Evolutionary conservation across 805 yeast genomes (phyloP), one percentile per base, ranked within the genome.

Genomic region (Saccharomycopsis selenospora): DNA sequence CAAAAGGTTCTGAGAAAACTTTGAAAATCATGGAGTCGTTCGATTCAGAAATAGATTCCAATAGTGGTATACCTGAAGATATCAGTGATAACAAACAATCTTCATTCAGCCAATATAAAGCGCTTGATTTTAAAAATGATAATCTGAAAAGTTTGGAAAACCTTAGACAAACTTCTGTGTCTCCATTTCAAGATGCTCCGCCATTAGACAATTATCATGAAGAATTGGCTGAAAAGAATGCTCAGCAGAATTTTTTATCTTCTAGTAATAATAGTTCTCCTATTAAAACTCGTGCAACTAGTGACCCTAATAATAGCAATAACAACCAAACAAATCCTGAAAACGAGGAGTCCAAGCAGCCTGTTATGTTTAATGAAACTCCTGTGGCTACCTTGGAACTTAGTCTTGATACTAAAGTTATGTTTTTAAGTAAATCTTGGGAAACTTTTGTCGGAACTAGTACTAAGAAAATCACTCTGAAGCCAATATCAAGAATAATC

Each of bases 311-410:
- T 25, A 18, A 38, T 22, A 38, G 43, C 30, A 8, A 40, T 17
- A 43, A 41, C 46, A 23, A 28, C 18, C 22, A n/a, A n/a, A n/a
- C n/a, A n/a, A n/a, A n/a, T n/a, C n/a, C n/a, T n/a, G n/a, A n/a
- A n/a, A n/a, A n/a, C n/a, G n/a, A n/a, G n/a, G n/a, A n/a, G n/a
- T n/a, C n/a, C n/a, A n/a, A n/a, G n/a, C n/a, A n/a, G n/a, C n/a
- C n/a, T n/a, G n/a, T n/a, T n/a, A n/a, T n/a, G n/a, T n/a, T n/a
- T n/a, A 73, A 82, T 1, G 72, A 75, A 51, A 82, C 80, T 53
- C 85, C 86, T 1, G 81, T 87, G 10, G 79, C 82, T n/a, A 82
- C 91, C 2, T 66, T 91, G 66, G 99, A 91, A 64, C 67, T 93
- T 52, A 90, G 83, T 58, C 66, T 88, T 60, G 82, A 82, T 57